Evolutionary conservation across 78 protist species (phyloP).

Genomic region (Planoprotostelium fungivorum): DNA sequence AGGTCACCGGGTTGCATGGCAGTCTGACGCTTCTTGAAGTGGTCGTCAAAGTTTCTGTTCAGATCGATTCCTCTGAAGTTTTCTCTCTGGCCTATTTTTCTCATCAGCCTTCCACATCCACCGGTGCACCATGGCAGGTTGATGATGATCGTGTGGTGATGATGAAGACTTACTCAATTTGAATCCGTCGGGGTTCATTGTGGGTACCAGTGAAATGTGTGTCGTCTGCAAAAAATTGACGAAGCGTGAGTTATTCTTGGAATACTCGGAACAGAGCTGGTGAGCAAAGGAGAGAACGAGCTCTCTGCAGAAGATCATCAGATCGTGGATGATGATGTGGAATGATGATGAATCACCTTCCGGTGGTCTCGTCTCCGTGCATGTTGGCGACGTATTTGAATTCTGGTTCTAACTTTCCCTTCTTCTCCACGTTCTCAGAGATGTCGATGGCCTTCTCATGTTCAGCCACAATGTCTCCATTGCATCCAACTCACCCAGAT

Average conservation of each 20-base stretch:
- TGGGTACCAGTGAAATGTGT: slow-evolving; percentile 63
- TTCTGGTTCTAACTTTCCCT: no score
- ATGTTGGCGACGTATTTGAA: slow-evolving; percentile 65
- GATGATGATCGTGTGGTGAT: no score
- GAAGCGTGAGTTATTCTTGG: slow-evolving; percentile 1
- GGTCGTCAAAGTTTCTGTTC: slow-evolving; percentile 63
- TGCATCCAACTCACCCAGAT: slow-evolving; percentile 10
- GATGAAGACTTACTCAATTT: background rate
- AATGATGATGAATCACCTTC: background rate
- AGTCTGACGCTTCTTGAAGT: background rate
- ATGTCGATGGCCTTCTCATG: background rate
- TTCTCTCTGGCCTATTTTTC: background rate
- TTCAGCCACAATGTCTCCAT: background rate
- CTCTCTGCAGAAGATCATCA: no score
- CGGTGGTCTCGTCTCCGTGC: slow-evolving; percentile 82
- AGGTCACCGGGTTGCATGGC: background rate
- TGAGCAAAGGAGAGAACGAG: slow-evolving; percentile 26
- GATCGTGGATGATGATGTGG: background rate
- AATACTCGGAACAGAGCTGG: slow-evolving; percentile 4
- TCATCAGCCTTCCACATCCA: background rate
- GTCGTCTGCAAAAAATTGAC: slow-evolving; percentile 15
- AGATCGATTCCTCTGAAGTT: slow-evolving; percentile 25
- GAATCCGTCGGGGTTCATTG: slow-evolving; percentile 85
- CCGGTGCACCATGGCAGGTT: no score
- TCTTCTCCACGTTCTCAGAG: no score